Conservation (phyloP, 305 asterid genomes). For the Fraxinus floribunda region DNA sequence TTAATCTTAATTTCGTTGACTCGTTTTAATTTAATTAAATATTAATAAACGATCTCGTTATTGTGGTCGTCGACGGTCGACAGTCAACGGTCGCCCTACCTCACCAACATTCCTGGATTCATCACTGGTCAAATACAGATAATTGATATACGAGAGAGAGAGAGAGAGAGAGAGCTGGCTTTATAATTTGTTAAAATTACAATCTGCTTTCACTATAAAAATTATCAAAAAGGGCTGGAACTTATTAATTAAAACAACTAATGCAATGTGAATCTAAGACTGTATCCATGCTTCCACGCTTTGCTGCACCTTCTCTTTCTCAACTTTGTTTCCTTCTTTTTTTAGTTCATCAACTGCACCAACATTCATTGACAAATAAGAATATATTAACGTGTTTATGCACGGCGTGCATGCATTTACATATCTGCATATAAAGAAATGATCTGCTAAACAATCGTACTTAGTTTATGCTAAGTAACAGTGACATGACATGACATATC, state of each 20-base stretch:
- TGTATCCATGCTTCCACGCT: neutral
- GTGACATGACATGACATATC: neutral
- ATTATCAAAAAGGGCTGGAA: neutral
- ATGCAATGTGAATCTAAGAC: neutral
- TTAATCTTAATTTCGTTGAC: too few relatives aligned
- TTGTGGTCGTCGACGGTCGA: too few relatives aligned
- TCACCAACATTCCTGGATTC: too few relatives aligned
- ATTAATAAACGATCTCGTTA: too few relatives aligned
- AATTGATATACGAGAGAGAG: too few relatives aligned
- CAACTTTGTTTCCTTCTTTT: neutral
- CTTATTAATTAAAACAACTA: neutral
- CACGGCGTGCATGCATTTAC: too few relatives aligned
- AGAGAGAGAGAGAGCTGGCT: too few relatives aligned
- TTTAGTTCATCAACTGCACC: neutral
- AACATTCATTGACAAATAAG: conserved; percentile 9
- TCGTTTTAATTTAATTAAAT: too few relatives aligned
- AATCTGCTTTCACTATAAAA: neutral
- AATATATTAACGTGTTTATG: neutral
- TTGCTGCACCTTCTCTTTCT: neutral
- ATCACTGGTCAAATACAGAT: too few relatives aligned
- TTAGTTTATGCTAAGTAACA: too few relatives aligned
- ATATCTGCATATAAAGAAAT: neutral
- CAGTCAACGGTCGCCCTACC: too few relatives aligned
- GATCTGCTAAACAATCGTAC: neutral
- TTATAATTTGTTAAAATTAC: neutral